Base-by-base conservation (phyloP, 108 stramenopile genomes). In the Schizochytrium sp. region DNA sequence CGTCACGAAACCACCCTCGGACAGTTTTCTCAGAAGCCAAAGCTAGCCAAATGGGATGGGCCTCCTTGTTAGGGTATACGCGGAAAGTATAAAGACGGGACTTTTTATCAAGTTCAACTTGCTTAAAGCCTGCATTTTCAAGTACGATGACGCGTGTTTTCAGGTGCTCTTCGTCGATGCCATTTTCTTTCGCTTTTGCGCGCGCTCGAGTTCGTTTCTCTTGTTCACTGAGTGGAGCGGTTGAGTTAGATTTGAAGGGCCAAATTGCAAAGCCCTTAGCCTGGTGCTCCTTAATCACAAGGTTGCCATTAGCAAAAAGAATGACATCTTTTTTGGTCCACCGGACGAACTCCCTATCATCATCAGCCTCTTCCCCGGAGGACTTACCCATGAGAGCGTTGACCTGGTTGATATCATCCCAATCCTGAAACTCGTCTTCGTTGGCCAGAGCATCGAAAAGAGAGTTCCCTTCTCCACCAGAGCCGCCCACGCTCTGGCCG, bases 311-410 rank as follows among this genome's bases (percentile, higher is more conserved):
- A 0, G 76, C 76, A 42, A 83, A 83, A 38, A 83, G 76, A 38
- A 83, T 49, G 50, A 55, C 76, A 42, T 83, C 76, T 53, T 55
- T 83, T 55, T 83, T 49, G 5, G 47, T 38, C 76, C 76, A 83
- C 50, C 76, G 50, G 38, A 55, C 76, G 53, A 83, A 83, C 53
- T 83, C 76, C 76, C 53, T 83, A 40, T 83, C 76, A 53, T 83
- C 76, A 8, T 8, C 40, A 1, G 10, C n/a, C 0, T 83, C 50
- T 47, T 83, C 53, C 38, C 76, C 15, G 3, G 12, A 10, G 17
- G 50, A 47, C 47, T 83, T 83, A 5, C 76, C 76, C 8, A 10
- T 47, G 50, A 17, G 19, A n/a, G 1, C 76, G 5, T 49, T n/a
- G 2, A n/a, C 45, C 47, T 83, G 50, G 3, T 53, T 83, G n/a